These are phyloP conservation scores for Akanthomyces dipterigenus DNA, from an alignment of 2,329 filamentous ascomycete genomes.

Conservation along the genomic window DNA sequence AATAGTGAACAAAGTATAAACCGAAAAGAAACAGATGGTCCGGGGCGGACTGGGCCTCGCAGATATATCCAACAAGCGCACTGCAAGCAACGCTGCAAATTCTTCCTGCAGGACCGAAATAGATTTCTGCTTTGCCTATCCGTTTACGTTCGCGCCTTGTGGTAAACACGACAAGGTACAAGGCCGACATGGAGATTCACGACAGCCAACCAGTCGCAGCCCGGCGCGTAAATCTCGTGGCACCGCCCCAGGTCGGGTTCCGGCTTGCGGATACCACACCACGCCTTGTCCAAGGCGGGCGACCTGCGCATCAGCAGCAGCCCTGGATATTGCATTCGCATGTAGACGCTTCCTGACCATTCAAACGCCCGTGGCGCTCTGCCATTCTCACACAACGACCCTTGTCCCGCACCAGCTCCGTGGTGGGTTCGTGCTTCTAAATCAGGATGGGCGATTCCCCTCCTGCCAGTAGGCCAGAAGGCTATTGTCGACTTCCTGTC, in stretches of 20 bases:
- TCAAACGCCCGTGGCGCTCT: background rate
- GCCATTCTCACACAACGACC: background rate
- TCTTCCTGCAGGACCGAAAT: background rate
- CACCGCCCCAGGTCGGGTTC: background rate
- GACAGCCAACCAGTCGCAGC: background rate
- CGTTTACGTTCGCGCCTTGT: background rate
- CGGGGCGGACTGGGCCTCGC: background rate
- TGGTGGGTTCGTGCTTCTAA: too few species aligned
- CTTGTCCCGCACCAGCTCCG: too few species aligned
- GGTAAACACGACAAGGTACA: background rate
- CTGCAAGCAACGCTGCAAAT: too few species aligned
- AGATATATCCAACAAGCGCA: background rate
- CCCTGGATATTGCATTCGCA: background rate
- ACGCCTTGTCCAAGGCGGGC: background rate
- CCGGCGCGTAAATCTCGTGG: conserved; percentile 3
- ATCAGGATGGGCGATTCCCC: too few species aligned
- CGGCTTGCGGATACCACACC: background rate
- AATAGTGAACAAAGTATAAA: background rate
- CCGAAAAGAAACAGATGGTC: background rate
- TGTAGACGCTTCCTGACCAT: background rate
- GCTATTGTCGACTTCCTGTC: background rate
- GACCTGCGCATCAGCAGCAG: too few species aligned
- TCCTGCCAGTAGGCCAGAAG: too few species aligned
- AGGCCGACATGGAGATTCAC: background rate
- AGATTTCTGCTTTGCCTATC: background rate